Conservation (phyloP, 768 basidiomycete species). For the Mycena sanguinolenta region DNA sequence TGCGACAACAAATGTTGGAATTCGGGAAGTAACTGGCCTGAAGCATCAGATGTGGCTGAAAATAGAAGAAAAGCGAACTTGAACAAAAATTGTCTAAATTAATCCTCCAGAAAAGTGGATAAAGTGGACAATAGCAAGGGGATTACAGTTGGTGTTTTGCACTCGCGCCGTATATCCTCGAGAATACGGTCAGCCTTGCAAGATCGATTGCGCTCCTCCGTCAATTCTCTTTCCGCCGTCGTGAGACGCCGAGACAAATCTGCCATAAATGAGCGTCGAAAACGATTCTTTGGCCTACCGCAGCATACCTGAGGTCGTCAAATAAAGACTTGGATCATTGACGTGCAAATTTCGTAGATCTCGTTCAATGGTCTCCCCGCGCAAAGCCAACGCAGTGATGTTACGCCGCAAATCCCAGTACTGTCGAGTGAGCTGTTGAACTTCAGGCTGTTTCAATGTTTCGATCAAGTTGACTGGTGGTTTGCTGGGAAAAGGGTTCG, state of each 20-base stretch:
- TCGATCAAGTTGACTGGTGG: background rate
- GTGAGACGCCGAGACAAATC: slow-evolving; percentile 12
- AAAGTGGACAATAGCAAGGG: slow-evolving; percentile 7
- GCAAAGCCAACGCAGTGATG: background rate
- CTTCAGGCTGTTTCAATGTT: background rate
- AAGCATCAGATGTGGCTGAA: too few relatives aligned
- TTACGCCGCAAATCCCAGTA: slow-evolving; percentile 30
- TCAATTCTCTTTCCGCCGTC: slow-evolving; percentile 4
- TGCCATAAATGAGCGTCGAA: background rate
- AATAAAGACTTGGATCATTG: slow-evolving; percentile 13
- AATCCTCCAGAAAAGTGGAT: background rate
- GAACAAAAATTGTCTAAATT: background rate
- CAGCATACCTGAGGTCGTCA: slow-evolving; percentile 16
- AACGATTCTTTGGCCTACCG: background rate
- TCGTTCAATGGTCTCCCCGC: slow-evolving; percentile 14
- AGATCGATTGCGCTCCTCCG: slow-evolving; percentile 10
- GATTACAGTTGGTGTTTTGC: slow-evolving; percentile 18
- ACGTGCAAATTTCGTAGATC: slow-evolving; percentile 12
- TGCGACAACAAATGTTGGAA: too few relatives aligned
- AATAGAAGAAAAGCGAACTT: too few relatives aligned
- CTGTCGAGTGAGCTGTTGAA: slow-evolving; percentile 19
- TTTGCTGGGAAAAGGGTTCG: background rate
- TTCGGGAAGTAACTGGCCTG: too few relatives aligned
- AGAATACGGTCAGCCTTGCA: slow-evolving; percentile 8
- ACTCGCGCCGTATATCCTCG: slow-evolving; percentile 25